phyloP scores from a whole-genome alignment of 768 basidiomycete genomes.

The Boletus barrowsii region DNA sequence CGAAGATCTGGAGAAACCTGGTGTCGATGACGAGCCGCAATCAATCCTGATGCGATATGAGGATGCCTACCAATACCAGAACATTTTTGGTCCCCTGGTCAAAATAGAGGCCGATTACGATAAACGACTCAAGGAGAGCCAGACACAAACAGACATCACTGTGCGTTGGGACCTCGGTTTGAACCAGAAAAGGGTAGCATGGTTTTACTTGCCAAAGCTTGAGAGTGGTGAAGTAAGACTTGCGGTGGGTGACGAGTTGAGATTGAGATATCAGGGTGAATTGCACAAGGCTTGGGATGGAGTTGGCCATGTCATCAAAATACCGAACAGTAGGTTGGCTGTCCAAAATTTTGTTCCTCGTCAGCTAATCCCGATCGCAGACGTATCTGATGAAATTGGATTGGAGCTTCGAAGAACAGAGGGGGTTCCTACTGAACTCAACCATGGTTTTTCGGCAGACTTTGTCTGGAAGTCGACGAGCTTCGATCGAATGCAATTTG shows the following conservation, averaged over 20 bases:
- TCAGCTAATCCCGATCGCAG: conserved; percentile 39
- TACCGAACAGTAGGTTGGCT: conserved; percentile 84
- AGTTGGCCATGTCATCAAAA: conserved; percentile 97
- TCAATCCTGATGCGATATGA: conserved; percentile 88
- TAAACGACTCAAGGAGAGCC: conserved; percentile 95
- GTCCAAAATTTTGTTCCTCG: neutral
- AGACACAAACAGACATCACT: conserved; percentile 95
- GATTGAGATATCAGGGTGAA: conserved; percentile 86
- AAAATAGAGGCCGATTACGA: conserved; percentile 99
- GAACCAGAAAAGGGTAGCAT: conserved; percentile 98
- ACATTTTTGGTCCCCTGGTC: conserved; percentile 97
- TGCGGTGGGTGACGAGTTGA: conserved; percentile 93
- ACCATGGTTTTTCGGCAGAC: conserved; percentile 94
- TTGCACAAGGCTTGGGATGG: conserved; percentile 95
- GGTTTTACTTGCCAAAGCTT: conserved; percentile 94
- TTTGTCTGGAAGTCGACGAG: conserved; percentile 99
- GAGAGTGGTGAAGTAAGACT: conserved; percentile 97
- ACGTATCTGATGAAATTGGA: conserved; percentile 97
- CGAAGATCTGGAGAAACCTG: conserved; percentile 95
- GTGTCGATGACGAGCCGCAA: conserved; percentile 97
- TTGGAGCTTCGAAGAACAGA: conserved; percentile 88
- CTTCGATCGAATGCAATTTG: conserved; percentile 98
- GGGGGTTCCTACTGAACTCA: conserved; percentile 90
- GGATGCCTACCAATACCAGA: conserved; percentile 99
- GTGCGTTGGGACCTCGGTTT: conserved; percentile 97